Evolutionary conservation across 2,329 filamentous ascomycete genomes (phyloP).

Genomic region (Biscogniauxia mediterranea): DNA sequence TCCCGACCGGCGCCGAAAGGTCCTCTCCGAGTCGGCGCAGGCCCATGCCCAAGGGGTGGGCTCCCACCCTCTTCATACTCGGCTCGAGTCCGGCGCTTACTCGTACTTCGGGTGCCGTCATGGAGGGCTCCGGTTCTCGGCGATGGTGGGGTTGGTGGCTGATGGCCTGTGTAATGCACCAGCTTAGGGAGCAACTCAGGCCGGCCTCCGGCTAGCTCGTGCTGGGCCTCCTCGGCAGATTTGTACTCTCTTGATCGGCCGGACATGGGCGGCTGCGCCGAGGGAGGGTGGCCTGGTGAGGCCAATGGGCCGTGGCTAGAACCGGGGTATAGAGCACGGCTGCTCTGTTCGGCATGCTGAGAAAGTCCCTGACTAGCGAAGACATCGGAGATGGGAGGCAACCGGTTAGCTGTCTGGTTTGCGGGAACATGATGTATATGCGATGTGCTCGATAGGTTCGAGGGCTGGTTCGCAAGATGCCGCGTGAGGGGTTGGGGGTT

Average conservation of each 20-base stretch:
- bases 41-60: conserved; percentile 74
- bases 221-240: conserved; percentile 93
- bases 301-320: conserved; percentile 67
- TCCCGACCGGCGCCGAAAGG: conserved; percentile 81
- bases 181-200: conserved; percentile 90
- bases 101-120: conserved; percentile 57
- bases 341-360: conserved; percentile 54
- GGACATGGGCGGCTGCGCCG: conserved; percentile 50
- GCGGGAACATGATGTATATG: conserved; percentile 90
- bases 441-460: conserved; percentile 77
- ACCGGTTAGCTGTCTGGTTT: conserved; percentile 83
- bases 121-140: conserved; percentile 56
- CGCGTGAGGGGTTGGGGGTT: conserved; percentile 73
- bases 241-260: conserved; percentile 81
- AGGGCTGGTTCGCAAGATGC: conserved; percentile 77
- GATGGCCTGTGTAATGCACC: conserved; percentile 92
- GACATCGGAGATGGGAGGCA: conserved; percentile 92
- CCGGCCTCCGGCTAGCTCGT: conserved; percentile 84
- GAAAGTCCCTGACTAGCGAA: conserved; percentile 74
- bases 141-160: conserved; percentile 88
- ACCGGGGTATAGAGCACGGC: conserved; percentile 55
- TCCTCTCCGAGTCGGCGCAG: conserved; percentile 58
- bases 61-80: conserved; percentile 94
- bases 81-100: conserved; percentile 74
- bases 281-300: conserved; percentile 71